Conservation (phyloP, 164 flowering plant genomes). For the Macadamia tetraphylla region DNA sequence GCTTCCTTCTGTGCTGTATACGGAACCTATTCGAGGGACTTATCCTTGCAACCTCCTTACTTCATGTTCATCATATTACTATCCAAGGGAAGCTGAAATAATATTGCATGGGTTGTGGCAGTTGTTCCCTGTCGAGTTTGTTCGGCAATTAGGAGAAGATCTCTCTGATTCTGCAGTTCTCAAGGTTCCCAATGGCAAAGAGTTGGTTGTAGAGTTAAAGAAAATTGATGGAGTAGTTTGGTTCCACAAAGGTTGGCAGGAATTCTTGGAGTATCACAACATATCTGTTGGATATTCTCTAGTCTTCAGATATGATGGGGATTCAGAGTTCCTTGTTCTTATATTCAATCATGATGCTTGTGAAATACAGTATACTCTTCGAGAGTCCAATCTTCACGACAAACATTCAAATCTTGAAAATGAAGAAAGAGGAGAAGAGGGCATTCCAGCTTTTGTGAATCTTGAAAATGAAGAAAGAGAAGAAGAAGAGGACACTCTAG, state of each 20-base stretch:
- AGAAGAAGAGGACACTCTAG: too few relatives aligned
- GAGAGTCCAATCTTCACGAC: too few relatives aligned
- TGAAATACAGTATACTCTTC: conserved; percentile 22
- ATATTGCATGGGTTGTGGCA: conserved; percentile 8
- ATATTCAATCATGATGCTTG: conserved; percentile 20
- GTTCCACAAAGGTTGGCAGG: conserved; percentile 29
- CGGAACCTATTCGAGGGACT: too few relatives aligned
- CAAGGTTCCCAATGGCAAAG: conserved; percentile 17
- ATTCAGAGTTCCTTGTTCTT: conserved; percentile 22
- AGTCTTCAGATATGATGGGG: conserved; percentile 31
- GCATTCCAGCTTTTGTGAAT: too few relatives aligned
- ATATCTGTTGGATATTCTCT: conserved; percentile 20
- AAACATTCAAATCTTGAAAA: too few relatives aligned
- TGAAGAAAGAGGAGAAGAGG: too few relatives aligned
- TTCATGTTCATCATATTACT: too few relatives aligned
- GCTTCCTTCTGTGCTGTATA: too few relatives aligned
- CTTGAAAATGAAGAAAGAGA: too few relatives aligned
- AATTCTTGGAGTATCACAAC: conserved; percentile 23
- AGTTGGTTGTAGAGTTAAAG: conserved; percentile 18
- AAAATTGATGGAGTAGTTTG: conserved; percentile 14
- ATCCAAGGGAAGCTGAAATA: too few relatives aligned
- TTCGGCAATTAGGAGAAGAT: conserved; percentile 11
- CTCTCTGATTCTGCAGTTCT: conserved; percentile 15
- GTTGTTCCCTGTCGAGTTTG: conserved; percentile 30
- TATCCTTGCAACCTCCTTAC: too few relatives aligned